Evolutionary conservation across 2,329 filamentous ascomycete species (phyloP).

Genomic region (Talaromyces sp.): DNA sequence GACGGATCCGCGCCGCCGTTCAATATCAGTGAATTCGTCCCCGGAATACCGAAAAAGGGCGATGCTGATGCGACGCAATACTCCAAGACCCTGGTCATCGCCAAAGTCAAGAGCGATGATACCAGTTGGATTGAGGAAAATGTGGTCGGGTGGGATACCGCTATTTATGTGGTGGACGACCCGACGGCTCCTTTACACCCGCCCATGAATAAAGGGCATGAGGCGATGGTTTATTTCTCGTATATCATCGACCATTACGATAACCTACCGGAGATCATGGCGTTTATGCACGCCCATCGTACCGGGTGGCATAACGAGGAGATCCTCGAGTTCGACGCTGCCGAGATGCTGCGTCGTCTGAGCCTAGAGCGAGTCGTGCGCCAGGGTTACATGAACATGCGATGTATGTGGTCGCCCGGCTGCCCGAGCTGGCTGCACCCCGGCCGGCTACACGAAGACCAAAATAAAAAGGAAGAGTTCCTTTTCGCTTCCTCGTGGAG

Average conservation of each 20-base stretch:
- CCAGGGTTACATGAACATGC: constrained; percentile 57
- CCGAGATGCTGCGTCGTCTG: constrained; percentile 48
- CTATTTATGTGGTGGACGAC: constrained; percentile 53
- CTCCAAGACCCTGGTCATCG: constrained; percentile 48
- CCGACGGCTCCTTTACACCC: constrained; percentile 46
- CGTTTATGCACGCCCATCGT: constrained; percentile 58
- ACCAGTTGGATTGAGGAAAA: constrained; percentile 46
- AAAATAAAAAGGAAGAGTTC: constrained; percentile 44
- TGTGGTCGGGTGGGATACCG: constrained; percentile 42
- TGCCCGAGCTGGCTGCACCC: constrained; percentile 58
- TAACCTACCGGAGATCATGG: constrained; percentile 52
- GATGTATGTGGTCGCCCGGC: constrained; percentile 55
- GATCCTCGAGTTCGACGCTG: constrained; percentile 47
- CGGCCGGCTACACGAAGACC: constrained; percentile 33
- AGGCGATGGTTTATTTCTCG: constrained; percentile 59
- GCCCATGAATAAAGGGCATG: constrained; percentile 57
- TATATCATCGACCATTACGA: constrained; percentile 62
- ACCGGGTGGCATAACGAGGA: constrained; percentile 58
- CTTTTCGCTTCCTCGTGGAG: constrained; percentile 44
- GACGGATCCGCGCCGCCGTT: constrained; percentile 7
- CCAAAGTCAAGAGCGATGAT: constrained; percentile 6
- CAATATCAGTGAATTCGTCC: constrained; percentile 21
- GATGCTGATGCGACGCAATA: constrained; percentile 41
- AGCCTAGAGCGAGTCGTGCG: constrained; percentile 48
- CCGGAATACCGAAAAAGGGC: constrained; percentile 38